These are phyloP conservation scores for Annona squamosa DNA, from an alignment of 164 flowering plant species.

Conservation along the genomic window DNA sequence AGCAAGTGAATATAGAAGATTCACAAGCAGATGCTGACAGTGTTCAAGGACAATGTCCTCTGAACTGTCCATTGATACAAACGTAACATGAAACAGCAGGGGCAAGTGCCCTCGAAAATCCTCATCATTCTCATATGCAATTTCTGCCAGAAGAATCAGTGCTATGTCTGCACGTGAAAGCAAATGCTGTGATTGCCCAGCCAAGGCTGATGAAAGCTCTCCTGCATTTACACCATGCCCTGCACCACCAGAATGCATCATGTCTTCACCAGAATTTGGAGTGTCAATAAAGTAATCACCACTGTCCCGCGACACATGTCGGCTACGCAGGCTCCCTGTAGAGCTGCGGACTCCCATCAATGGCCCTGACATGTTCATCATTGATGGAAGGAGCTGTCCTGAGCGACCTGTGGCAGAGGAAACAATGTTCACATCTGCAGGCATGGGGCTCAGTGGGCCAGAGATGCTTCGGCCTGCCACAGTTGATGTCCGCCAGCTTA, in stretches of 20 bases:
- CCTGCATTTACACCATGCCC: slow-evolving; percentile 79
- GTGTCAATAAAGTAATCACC: slow-evolving; percentile 94
- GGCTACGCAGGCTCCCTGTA: slow-evolving; percentile 85
- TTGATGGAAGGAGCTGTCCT: slow-evolving; percentile 85
- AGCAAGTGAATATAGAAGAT: slow-evolving; percentile 89
- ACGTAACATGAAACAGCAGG: slow-evolving; percentile 85
- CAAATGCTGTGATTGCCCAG: slow-evolving; percentile 92
- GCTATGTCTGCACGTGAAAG: slow-evolving; percentile 97
- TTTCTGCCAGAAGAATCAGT: slow-evolving; percentile 88
- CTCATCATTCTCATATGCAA: slow-evolving; percentile 98
- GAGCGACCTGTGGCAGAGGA: slow-evolving; percentile 70
- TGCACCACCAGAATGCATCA: slow-evolving; percentile 52
- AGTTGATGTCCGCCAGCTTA: slow-evolving; percentile 91
- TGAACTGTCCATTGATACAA: slow-evolving; percentile 99
- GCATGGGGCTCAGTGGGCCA: slow-evolving; percentile 90
- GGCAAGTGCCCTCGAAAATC: slow-evolving; percentile 94
- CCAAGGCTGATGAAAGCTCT: slow-evolving; percentile 93
- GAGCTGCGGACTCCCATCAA: slow-evolving; percentile 89
- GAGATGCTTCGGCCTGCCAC: slow-evolving; percentile 85
- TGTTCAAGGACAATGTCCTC: slow-evolving; percentile 96
- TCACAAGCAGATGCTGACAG: slow-evolving; percentile 96
- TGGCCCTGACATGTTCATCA: slow-evolving; percentile 96
- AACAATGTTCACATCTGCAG: slow-evolving; percentile 76
- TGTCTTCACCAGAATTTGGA: slow-evolving; percentile 93
- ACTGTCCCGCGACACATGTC: slow-evolving; percentile 93